phyloP scores from a whole-genome alignment of 2,329 filamentous ascomycete genomes.

The Pseudogymnoascus sp. region DNA sequence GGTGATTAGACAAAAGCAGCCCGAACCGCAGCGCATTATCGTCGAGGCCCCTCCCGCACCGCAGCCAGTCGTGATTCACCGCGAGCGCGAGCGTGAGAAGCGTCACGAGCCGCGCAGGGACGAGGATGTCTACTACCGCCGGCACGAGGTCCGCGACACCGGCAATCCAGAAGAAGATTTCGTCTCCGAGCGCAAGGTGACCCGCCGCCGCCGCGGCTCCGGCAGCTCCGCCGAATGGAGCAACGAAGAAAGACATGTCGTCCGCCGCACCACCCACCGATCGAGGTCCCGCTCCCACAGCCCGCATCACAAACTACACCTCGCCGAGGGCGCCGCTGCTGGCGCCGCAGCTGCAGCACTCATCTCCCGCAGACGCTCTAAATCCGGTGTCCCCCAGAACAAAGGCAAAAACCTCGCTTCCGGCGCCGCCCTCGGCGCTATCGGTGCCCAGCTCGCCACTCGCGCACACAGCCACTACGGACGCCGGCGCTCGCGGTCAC shows the following conservation, averaged over 20 bases:
- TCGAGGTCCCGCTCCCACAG: constrained; percentile 31
- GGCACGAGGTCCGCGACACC: constrained; percentile 27
- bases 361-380: constrained; percentile 45
- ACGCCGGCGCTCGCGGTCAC: constrained; percentile 29
- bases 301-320: constrained; percentile 47
- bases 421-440: constrained; percentile 53
- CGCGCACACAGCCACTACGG: constrained; percentile 52
- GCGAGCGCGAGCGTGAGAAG: constrained; percentile 19
- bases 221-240: constrained; percentile 34
- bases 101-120: constrained; percentile 22
- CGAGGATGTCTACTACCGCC: constrained; percentile 29
- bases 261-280: constrained; percentile 43
- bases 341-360: constrained; percentile 55
- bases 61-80: constrained; percentile 35
- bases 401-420: constrained; percentile 28
- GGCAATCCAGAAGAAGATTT: constrained; percentile 18
- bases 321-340: constrained; percentile 57
- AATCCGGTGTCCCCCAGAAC: constrained; percentile 19
- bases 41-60: constrained; percentile 47
- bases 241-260: constrained; percentile 40
- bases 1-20: constrained; percentile 47
- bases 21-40: constrained; percentile 50
- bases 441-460: constrained; percentile 53
- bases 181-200: constrained; percentile 31
- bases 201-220: constrained; percentile 23